Conservation (phyloP, 805 yeast species). For the Saccharomycopsis sp. region DNA sequence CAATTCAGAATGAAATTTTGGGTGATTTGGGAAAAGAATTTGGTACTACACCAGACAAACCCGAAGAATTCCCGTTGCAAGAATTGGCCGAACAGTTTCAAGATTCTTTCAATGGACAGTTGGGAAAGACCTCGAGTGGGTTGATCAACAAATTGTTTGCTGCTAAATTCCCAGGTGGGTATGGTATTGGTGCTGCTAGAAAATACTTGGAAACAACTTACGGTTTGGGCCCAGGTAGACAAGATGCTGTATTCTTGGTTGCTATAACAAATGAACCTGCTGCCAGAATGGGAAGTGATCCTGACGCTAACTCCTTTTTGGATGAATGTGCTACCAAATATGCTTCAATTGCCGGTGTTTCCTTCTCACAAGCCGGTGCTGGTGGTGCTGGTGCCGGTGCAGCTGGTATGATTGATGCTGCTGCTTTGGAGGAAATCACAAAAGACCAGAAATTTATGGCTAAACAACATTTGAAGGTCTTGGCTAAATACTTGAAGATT, state of each 20-base stretch:
- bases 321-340: conserved; percentile 78
- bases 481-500: conserved; percentile 89
- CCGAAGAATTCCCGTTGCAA: conserved; percentile 94
- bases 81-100: conserved; percentile 95
- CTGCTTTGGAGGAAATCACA: conserved; percentile 71
- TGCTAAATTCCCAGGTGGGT: conserved; percentile 99
- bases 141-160: conserved; percentile 86
- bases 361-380: conserved; percentile 56
- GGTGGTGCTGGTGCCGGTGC: conserved; percentile 42
- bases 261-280: conserved; percentile 91
- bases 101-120: conserved; percentile 76
- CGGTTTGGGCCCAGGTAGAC: conserved; percentile 93
- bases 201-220: conserved; percentile 84
- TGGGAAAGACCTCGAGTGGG: conserved; percentile 91
- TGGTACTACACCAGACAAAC: conserved; percentile 96
- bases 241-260: conserved; percentile 75
- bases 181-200: conserved; percentile 84
- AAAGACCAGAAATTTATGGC: conserved; percentile 41
- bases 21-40: conserved; percentile 99
- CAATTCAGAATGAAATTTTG: conserved; percentile 95
- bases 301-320: conserved; percentile 83
- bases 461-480: conserved; percentile 64
- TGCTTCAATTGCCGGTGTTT: conserved; percentile 74
- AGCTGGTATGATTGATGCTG: conserved; percentile 83
- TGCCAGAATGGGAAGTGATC: conserved; percentile 74